These are phyloP conservation scores for Trichocomaceae sp. DNA, from an alignment of 2,329 filamentous ascomycete species.

Conservation along the genomic window DNA sequence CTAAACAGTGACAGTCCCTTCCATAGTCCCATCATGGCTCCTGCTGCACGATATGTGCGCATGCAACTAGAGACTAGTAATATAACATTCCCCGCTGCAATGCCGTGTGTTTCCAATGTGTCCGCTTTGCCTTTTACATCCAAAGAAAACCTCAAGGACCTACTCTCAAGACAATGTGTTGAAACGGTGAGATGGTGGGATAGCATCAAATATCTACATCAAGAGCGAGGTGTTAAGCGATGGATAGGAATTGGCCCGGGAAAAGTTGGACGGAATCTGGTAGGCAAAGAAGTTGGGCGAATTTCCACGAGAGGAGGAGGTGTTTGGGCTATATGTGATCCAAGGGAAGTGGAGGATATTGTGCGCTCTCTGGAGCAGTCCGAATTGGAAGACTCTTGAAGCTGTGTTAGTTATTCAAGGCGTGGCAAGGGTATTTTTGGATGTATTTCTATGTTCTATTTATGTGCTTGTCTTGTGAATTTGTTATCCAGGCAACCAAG, in stretches of 20 bases:
- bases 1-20: conserved; percentile 86
- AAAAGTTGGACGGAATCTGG: conserved; percentile 86
- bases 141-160: conserved; percentile 67
- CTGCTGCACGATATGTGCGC: conserved; percentile 69
- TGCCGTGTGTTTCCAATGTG: conserved; percentile 83
- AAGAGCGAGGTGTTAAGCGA: conserved; percentile 69
- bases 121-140: conserved; percentile 69
- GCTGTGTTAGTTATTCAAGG: background rate
- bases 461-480: background rate
- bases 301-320: conserved; percentile 80
- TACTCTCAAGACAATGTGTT: conserved; percentile 74
- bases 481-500: background rate
- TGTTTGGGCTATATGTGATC: conserved; percentile 85
- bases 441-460: background rate
- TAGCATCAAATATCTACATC: conserved; percentile 80
- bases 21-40: conserved; percentile 86
- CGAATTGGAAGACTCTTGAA: conserved; percentile 27
- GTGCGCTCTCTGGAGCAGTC: conserved; percentile 61
- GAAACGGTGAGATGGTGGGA: conserved; percentile 95
- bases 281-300: conserved; percentile 87
- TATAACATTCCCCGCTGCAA: conserved; percentile 65
- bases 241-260: conserved; percentile 93
- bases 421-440: background rate
- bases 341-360: conserved; percentile 65
- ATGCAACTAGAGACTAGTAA: conserved; percentile 56